Percentiles rank a stretch among this genome's conserved stretches.
phyloP scores from a whole-genome alignment of 2,329 filamentous ascomycete species.

The Sclerotinia minor region DNA sequence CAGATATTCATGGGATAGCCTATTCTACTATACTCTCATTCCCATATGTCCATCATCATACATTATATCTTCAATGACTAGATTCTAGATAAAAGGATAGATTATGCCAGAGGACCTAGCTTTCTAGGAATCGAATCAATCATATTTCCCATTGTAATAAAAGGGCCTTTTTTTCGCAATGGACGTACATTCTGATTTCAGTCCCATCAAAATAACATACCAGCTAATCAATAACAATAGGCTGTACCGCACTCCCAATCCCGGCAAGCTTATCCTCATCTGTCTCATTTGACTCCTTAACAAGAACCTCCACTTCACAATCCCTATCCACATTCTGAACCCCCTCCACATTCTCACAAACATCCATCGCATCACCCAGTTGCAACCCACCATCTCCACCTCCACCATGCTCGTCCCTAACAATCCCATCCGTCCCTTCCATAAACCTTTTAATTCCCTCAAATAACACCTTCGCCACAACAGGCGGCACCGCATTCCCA shows the following conservation, averaged over 20 bases:
- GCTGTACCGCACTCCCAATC: neutral
- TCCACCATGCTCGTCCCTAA: conserved; percentile 35
- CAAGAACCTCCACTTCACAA: neutral
- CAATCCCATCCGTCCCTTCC: conserved; percentile 34
- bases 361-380: neutral
- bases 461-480: conserved; percentile 49
- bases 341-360: neutral
- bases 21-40: too few species aligned
- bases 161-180: too few species aligned
- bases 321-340: neutral
- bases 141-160: too few species aligned
- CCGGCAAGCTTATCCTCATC: neutral
- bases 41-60: too few species aligned
- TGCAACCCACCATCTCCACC: neutral
- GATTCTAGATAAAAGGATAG: too few species aligned
- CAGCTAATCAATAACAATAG: conserved; percentile 14
- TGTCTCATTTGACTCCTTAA: neutral
- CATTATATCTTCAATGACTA: too few species aligned
- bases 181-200: neutral
- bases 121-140: too few species aligned
- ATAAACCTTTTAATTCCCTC: conserved; percentile 45
- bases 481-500: conserved; percentile 76
- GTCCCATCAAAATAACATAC: neutral
- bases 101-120: too few species aligned
- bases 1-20: too few species aligned